Conservation (phyloP, 1,139 yeast species). For the Arxiozyma slooffiae region DNA sequence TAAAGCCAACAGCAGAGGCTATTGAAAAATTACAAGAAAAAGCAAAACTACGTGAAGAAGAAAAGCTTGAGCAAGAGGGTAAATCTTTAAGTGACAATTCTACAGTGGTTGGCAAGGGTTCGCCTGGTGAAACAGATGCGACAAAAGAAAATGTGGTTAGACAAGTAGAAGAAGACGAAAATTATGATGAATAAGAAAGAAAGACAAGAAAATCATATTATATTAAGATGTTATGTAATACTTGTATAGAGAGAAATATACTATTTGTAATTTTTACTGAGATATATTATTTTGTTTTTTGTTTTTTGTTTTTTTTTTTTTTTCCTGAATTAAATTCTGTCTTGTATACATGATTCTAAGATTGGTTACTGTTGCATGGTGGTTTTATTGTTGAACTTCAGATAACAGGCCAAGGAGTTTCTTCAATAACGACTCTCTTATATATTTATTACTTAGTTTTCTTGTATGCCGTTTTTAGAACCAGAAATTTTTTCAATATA, state of each 20-base stretch:
- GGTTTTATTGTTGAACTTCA: neutral
- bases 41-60: constrained; percentile 34
- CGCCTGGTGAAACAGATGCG: neutral
- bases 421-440: neutral
- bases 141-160: constrained; percentile 56
- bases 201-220: too few species aligned
- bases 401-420: neutral
- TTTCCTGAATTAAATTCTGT: neutral
- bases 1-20: constrained; percentile 38
- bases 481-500: too few species aligned
- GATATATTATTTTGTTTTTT: neutral
- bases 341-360: too few species aligned
- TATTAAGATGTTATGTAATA: neutral
- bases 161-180: constrained; percentile 71
- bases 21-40: constrained; percentile 37
- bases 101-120: constrained; percentile 6
- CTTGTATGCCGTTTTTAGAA: too few species aligned
- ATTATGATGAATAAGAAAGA: constrained; percentile 64
- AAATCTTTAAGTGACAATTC: neutral
- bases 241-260: neutral
- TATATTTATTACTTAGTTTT: too few species aligned
- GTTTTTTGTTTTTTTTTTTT: too few species aligned
- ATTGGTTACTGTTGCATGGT: neutral
- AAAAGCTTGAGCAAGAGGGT: constrained; percentile 24
- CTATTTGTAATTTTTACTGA: neutral